Evolutionary conservation across 2,329 filamentous ascomycete genomes (phyloP), one percentile per base, ranked within the genome.

Genomic region (Trichoderma hamatum): DNA sequence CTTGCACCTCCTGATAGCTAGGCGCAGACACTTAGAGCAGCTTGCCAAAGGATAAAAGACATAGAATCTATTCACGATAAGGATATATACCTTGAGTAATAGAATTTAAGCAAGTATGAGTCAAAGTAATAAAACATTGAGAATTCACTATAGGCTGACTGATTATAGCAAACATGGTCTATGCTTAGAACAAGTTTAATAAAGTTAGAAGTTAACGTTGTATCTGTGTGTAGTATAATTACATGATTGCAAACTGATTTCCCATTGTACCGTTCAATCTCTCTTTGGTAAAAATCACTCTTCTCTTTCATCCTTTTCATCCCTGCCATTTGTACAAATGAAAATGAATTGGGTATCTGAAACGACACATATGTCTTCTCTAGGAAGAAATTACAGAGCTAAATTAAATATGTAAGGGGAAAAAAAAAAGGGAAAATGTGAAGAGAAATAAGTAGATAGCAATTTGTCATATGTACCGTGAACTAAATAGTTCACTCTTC

Each of bases 291-390:
- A 21, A 49, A 51, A n/a, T 30, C 21, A 26, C 36, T 65, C 62
- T 24, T 30, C 19, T 49, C 39, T 39, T 43, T 6, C 39, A 43
- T n/a, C 39, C 21, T 60, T 36, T 4, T 39, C 36, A 58, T 58
- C 52, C 55, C 49, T 59, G n/a, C 43, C 34, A 49, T 49, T 11
- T 13, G 52, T 36, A 67, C 64, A 67, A 51, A 67, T 59, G 64
- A 67, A 59, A 58, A 32, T 51, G 64, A 34, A 67, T 59, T 46
- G 64, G 54, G 64, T 67, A 67, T 67, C 64, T 59, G 64, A 67
- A 67, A 67, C 30, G 64, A 67, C 64, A 58, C 64, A 43, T 26
- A 46, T 59, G 52, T 43, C 39, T 67, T 55, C 30, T 46, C 24
- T 67, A 43, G 39, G 21, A n/a, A 56, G 14, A 54, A 67, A 54